A percentile compares a stretch with the other conserved stretches of the same genome.
These are phyloP conservation scores for Grigorovia humatica DNA, from an alignment of 805 yeast species.

Conservation along the genomic window DNA sequence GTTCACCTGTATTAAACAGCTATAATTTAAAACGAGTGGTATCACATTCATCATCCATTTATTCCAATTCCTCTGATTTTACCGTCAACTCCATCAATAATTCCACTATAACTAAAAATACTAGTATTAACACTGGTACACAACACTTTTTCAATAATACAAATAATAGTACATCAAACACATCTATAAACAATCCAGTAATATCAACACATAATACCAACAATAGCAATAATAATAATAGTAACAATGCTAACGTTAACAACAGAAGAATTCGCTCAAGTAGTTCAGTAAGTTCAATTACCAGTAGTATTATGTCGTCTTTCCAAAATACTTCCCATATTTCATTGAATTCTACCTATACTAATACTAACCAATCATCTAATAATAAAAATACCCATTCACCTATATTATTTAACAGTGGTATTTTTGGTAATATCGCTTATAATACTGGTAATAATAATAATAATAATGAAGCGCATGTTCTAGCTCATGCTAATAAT, in stretches of 20 bases:
- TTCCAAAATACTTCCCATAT: constrained; percentile 17
- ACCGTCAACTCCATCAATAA: constrained; percentile 1
- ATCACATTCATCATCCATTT: constrained; percentile 18
- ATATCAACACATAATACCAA: background rate
- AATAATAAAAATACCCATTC: background rate
- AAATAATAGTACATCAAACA: background rate
- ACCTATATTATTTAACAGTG: background rate
- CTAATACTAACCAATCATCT: background rate
- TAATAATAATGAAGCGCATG: background rate
- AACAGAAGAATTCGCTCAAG: constrained; percentile 5
- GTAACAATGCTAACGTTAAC: background rate
- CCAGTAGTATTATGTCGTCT: constrained; percentile 25
- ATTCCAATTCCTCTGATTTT: constrained; percentile 8
- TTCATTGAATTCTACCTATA: constrained; percentile 8
- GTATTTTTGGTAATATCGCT: background rate
- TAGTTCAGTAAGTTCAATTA: constrained; percentile 22
- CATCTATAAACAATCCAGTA: background rate
- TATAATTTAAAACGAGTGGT: constrained; percentile 13
- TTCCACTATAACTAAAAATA: constrained; percentile 3
- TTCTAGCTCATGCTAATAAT: background rate
- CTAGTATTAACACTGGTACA: background rate
- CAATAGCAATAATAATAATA: background rate
- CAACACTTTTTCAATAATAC: background rate
- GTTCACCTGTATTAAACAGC: constrained; percentile 29
- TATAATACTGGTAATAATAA: background rate